These are phyloP conservation scores for Botryotinia convoluta DNA, from an alignment of 2,329 filamentous ascomycete species.

Conservation along the genomic window DNA sequence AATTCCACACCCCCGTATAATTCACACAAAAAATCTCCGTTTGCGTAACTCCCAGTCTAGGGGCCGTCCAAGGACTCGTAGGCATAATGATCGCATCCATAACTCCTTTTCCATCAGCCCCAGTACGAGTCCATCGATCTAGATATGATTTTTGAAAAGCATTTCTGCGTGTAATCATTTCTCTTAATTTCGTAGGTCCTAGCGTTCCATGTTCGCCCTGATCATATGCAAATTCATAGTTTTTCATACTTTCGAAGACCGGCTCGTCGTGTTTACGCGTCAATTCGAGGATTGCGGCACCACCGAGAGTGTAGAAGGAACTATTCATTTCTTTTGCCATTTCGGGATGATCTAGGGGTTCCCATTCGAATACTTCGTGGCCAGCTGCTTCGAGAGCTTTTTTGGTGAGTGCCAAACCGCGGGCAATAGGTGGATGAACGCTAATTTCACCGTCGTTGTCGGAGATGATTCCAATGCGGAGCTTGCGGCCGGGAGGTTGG, in stretches of 20 bases:
- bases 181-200: slow-evolving; percentile 34
- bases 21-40: slow-evolving; percentile 33
- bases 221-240: slow-evolving; percentile 33
- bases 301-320: slow-evolving; percentile 39
- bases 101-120: slow-evolving; percentile 13
- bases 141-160: slow-evolving; percentile 40
- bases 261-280: slow-evolving; percentile 35
- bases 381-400: slow-evolving; percentile 9
- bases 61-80: slow-evolving; percentile 39
- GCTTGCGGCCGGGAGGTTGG: slow-evolving; percentile 24
- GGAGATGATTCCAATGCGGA: slow-evolving; percentile 24
- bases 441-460: slow-evolving; percentile 18
- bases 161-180: slow-evolving; percentile 39
- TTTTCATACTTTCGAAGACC: slow-evolving; percentile 35
- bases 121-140: slow-evolving; percentile 40
- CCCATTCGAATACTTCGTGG: slow-evolving; percentile 18
- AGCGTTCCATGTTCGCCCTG: slow-evolving; percentile 34
- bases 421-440: slow-evolving; percentile 15
- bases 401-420: slow-evolving; percentile 14
- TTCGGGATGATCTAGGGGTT: slow-evolving; percentile 36
- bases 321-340: slow-evolving; percentile 35
- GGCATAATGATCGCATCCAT: slow-evolving; percentile 41
- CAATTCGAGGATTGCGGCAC: slow-evolving; percentile 35
- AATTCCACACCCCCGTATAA: slow-evolving; percentile 37
- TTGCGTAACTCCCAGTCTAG: slow-evolving; percentile 37